Conservation (phyloP, 2,329 filamentous ascomycete species). For the Aspergillus tamarii region DNA sequence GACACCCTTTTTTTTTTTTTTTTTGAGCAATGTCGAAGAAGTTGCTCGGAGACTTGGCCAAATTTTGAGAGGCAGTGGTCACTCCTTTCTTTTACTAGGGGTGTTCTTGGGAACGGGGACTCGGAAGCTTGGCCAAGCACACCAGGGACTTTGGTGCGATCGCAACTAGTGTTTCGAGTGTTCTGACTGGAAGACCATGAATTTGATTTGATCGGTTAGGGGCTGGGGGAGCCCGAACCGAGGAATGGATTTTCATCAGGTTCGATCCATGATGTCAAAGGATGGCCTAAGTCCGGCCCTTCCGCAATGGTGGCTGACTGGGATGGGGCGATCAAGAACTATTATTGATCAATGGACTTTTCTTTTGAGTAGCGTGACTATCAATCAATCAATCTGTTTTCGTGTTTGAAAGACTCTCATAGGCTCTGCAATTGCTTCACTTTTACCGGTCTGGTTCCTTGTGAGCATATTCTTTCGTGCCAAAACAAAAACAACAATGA, state of each 20-base stretch:
- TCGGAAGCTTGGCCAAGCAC: conserved; percentile 13
- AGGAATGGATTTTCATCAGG: background rate
- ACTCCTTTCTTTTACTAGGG: conserved; percentile 7
- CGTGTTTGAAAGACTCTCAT: background rate
- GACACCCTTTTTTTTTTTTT: background rate
- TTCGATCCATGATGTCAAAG: conserved; percentile 14
- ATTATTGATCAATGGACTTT: background rate
- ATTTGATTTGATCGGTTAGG: conserved; percentile 6
- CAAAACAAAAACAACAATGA: too few relatives aligned
- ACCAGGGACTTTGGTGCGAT: conserved; percentile 11
- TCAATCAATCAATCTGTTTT: background rate
- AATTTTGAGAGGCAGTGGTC: conserved; percentile 10
- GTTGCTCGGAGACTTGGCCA: conserved; percentile 8
- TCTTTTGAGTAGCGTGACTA: background rate
- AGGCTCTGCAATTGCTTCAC: background rate
- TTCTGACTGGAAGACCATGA: background rate
- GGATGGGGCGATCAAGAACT: background rate
- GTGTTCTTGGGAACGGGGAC: conserved; percentile 1
- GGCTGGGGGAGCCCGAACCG: background rate
- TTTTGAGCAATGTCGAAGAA: background rate
- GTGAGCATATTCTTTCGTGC: background rate
- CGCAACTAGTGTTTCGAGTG: conserved; percentile 9
- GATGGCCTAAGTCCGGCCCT: conserved; percentile 3
- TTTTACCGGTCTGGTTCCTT: background rate
- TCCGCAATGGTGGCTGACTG: conserved; percentile 7